These are phyloP conservation scores for Phycomyces blakesleeanus DNA, from an alignment of 192 early-diverging fungal genomes.

Conservation along the genomic window DNA sequence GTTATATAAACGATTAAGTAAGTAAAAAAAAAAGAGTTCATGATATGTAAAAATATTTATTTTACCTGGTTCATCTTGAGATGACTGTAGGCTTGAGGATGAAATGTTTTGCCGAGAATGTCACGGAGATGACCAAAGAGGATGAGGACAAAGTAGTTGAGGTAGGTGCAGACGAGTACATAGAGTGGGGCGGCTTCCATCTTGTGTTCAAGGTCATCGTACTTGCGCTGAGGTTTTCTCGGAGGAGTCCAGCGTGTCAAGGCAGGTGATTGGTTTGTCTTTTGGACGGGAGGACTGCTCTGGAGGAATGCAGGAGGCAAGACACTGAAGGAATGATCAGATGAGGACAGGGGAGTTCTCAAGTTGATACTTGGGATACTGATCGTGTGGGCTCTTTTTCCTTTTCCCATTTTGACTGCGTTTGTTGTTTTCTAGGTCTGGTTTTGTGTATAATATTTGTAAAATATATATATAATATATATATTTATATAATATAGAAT, in stretches of 20 bases:
- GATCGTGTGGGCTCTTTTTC: conserved; percentile 30
- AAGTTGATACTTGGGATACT: conserved; percentile 30
- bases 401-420: conserved; percentile 35
- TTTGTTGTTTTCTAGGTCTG: too few species aligned
- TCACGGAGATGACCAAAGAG: conserved; percentile 81
- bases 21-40: too few species aligned
- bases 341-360: conserved; percentile 15
- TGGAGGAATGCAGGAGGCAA: too few species aligned
- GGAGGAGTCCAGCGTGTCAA: too few species aligned
- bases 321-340: conserved; percentile 10
- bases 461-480: too few species aligned
- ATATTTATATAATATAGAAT: too few species aligned
- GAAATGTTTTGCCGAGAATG: conserved; percentile 69
- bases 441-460: too few species aligned
- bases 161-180: conserved; percentile 80
- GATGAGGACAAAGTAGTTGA: conserved; percentile 83
- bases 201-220: conserved; percentile 39
- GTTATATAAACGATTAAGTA: too few species aligned
- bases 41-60: too few species aligned
- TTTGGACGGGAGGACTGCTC: too few species aligned
- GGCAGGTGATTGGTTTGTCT: too few species aligned
- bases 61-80: conserved; percentile 40
- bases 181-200: conserved; percentile 52
- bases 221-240: conserved; percentile 10
- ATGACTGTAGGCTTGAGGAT: conserved; percentile 59